Conservation (phyloP, 345 rosid genomes). For the Camelina neglecta region DNA sequence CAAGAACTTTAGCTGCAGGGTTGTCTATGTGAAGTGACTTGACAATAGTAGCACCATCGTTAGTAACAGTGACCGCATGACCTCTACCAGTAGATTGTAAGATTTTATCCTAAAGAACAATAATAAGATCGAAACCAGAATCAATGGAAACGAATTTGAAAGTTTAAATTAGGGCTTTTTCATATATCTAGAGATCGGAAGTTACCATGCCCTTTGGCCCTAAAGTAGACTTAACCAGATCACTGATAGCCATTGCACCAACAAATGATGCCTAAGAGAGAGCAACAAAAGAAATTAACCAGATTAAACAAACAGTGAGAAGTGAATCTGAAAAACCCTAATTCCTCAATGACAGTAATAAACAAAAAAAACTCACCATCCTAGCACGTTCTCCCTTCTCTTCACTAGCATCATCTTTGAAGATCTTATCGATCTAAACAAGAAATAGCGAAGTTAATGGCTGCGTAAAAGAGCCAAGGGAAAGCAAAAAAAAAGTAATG, state of each 20-base stretch:
- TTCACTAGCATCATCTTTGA: constrained; percentile 92
- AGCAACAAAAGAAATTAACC: neutral
- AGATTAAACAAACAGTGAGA: constrained; percentile 2
- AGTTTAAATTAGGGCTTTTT: neutral
- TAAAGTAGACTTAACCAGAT: constrained; percentile 89
- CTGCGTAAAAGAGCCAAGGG: neutral
- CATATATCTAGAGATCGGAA: constrained; percentile 5
- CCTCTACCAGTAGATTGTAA: constrained; percentile 96
- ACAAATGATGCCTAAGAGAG: constrained; percentile 76
- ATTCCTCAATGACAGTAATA: neutral
- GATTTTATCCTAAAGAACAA: constrained; percentile 73
- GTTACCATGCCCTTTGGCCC: constrained; percentile 99
- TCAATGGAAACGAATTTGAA: neutral
- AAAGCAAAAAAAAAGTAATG: constrained; percentile 13
- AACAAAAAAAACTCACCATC: constrained; percentile 61
- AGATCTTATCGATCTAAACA: constrained; percentile 65
- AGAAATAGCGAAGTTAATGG: neutral
- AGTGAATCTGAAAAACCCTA: constrained; percentile 41
- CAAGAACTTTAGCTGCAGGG: constrained; percentile 95
- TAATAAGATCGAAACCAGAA: constrained; percentile 27
- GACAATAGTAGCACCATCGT: constrained; percentile 97
- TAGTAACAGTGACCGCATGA: constrained; percentile 78
- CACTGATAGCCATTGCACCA: constrained; percentile 95
- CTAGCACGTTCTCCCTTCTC: constrained; percentile 98
- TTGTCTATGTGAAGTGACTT: constrained; percentile 95